Evolutionary conservation across 345 rosid species (phyloP).

Genomic region (Brassica nigra): DNA sequence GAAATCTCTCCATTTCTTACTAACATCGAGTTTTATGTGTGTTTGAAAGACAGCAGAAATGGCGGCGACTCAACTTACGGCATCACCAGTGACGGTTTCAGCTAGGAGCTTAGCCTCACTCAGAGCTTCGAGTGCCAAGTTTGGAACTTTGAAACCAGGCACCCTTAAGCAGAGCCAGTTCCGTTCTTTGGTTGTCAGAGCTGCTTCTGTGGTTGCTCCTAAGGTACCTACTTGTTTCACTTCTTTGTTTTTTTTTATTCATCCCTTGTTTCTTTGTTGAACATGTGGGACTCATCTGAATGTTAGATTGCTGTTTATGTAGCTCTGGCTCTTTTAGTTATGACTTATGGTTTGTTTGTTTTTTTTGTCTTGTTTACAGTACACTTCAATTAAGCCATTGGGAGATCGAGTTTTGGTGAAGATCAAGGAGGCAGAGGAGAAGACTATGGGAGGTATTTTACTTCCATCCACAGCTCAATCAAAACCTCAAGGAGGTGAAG

Average conservation of each 20-base stretch:
- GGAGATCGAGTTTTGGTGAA: constrained; percentile 91
- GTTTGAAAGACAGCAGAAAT: constrained; percentile 40
- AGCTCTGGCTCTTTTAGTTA: neutral
- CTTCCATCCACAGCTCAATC: constrained; percentile 81
- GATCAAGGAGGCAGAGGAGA: constrained; percentile 80
- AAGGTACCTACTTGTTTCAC: constrained; percentile 51
- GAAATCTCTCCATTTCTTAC: constrained; percentile 16
- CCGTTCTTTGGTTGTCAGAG: constrained; percentile 66
- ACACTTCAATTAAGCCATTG: constrained; percentile 75
- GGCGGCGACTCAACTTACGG: constrained; percentile 71
- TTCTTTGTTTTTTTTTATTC: neutral
- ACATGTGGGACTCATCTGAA: neutral
- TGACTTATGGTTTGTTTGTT: neutral
- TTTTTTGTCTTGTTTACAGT: constrained; percentile 44
- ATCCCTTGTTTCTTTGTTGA: neutral
- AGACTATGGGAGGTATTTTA: constrained; percentile 78
- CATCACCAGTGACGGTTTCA: constrained; percentile 57
- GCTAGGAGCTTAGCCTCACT: constrained; percentile 57
- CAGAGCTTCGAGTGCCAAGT: constrained; percentile 58
- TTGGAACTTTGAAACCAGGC: constrained; percentile 43
- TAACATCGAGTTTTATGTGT: constrained; percentile 6
- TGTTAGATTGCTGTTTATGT: neutral
- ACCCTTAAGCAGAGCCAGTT: constrained; percentile 41
- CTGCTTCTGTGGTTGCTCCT: constrained; percentile 87
- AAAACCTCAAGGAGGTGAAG: constrained; percentile 93